These are phyloP conservation scores for Nemania sp. DNA, from an alignment of 2,329 filamentous ascomycete species.

Conservation along the genomic window DNA sequence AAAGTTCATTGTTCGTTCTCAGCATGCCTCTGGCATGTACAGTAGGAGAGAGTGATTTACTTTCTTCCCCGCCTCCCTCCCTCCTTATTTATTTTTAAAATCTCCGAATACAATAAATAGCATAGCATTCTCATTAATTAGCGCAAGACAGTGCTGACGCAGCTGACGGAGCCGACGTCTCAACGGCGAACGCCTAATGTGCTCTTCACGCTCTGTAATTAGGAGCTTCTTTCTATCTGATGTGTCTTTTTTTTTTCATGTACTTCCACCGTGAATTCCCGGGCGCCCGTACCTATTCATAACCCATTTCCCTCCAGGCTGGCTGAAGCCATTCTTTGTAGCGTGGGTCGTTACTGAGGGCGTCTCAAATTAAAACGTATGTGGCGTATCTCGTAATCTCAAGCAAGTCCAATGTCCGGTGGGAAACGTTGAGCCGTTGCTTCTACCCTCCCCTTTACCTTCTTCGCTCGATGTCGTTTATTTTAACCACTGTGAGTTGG, in stretches of 20 bases:
- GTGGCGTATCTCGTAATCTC: neutral
- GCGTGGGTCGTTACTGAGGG: neutral
- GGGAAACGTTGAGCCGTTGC: neutral
- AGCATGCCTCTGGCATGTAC: no score
- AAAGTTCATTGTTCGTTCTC: no score
- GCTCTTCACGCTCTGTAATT: neutral
- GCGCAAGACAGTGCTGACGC: no score
- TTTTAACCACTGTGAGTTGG: slow-evolving; percentile 58
- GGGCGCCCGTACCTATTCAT: no score
- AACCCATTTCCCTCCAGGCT: neutral
- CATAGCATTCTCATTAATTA: no score
- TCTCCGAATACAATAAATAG: no score
- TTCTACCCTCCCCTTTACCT: neutral
- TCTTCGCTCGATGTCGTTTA: slow-evolving; percentile 11
- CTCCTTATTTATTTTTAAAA: no score
- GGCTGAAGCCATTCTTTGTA: neutral
- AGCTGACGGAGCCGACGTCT: no score
- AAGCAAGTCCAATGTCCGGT: neutral
- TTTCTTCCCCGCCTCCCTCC: no score
- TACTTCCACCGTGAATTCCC: neutral
- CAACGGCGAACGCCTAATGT: no score
- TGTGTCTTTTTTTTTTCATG: no score
- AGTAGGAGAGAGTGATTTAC: no score
- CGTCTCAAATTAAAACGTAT: slow-evolving; percentile 6
- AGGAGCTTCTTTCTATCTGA: neutral